Evolutionary conservation across 805 yeast genomes (phyloP).

Genomic region (Ogataea neopini): DNA sequence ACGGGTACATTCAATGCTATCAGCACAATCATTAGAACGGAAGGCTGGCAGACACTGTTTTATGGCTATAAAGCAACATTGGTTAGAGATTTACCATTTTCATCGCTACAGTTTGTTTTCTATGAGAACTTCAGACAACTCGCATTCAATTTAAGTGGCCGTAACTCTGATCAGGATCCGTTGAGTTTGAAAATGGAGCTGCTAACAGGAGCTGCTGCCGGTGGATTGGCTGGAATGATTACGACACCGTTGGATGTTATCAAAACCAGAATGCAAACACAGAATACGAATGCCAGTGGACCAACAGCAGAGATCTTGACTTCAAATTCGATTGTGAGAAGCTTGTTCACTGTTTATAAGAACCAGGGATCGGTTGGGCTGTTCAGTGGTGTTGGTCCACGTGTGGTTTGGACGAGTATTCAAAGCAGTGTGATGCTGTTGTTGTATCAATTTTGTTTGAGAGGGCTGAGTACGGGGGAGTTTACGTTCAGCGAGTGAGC

Average conservation of each 20-base stretch:
- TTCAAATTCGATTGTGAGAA: constrained; percentile 50
- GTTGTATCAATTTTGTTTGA: constrained; percentile 77
- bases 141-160: constrained; percentile 47
- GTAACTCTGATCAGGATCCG: constrained; percentile 20
- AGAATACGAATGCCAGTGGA: constrained; percentile 39
- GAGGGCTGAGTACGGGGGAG: constrained; percentile 41
- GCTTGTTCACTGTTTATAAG: constrained; percentile 57
- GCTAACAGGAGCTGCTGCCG: constrained; percentile 91
- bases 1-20: constrained; percentile 73
- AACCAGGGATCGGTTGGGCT: constrained; percentile 78
- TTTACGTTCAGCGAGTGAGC: constrained; percentile 12
- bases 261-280: constrained; percentile 92
- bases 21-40: constrained; percentile 57
- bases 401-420: constrained; percentile 93
- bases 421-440: constrained; percentile 94
- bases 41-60: constrained; percentile 76
- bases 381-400: constrained; percentile 94
- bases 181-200: constrained; percentile 65
- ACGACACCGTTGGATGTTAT: constrained; percentile 93
- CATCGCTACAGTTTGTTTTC: constrained; percentile 94
- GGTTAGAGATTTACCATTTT: constrained; percentile 89
- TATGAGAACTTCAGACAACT: constrained; percentile 77
- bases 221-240: constrained; percentile 84
- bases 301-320: constrained; percentile 23
- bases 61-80: constrained; percentile 95